Base-by-base conservation (phyloP, 768 basidiomycete species). In the Macrocybe gigantea region DNA sequence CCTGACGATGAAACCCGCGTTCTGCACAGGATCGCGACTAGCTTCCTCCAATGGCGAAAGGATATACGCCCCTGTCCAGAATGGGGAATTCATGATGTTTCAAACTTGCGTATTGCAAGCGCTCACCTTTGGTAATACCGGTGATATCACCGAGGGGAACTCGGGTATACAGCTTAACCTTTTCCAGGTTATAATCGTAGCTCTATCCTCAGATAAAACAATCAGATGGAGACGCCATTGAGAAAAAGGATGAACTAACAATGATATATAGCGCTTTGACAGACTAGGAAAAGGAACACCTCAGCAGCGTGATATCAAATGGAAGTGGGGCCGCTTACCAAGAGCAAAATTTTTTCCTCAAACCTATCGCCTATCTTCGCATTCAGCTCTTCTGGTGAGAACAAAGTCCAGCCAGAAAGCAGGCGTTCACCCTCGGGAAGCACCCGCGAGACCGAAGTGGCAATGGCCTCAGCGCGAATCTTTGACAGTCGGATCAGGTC, bases 1-100 rank as follows among this genome's bases (percentile, higher is more conserved):
- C n/a, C 78, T 76, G 42, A 98, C 63, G 2, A 82, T 64, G 61
- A 98, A 91, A 1, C 96, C 95, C 38, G 84, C 84, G 60, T 97
- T 97, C 67, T 97, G 91, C 13, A 73, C 61, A 0, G 87, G 80
- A 62, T 96, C 91, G 11, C 93, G 82, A 55, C 90, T 92, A 0
- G 90, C 83, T 63, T 95, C 92, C 65, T 97, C 92, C 2, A 98
- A 73, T 2, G 94, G 85, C 1, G 94, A 96, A 37, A 97, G 68
- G 50, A 98, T 97, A 61, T 98, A 99, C 39, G 90, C 83, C n/a
- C 94, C 94, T 93, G n/a, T 22, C 48, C 32, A 29, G n/a, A 31
- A 22, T 33, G 12, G 22, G 11, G 6, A 9, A 48, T 15, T 35
- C 22, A 32, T 41, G 52, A 42, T 44, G 45, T 10, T 32, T 35